Percentiles rank a stretch among this genome's conserved stretches.
These are phyloP conservation scores for Sporobolomyces pararoseus DNA, from an alignment of 768 basidiomycete species.

Conservation along the genomic window DNA sequence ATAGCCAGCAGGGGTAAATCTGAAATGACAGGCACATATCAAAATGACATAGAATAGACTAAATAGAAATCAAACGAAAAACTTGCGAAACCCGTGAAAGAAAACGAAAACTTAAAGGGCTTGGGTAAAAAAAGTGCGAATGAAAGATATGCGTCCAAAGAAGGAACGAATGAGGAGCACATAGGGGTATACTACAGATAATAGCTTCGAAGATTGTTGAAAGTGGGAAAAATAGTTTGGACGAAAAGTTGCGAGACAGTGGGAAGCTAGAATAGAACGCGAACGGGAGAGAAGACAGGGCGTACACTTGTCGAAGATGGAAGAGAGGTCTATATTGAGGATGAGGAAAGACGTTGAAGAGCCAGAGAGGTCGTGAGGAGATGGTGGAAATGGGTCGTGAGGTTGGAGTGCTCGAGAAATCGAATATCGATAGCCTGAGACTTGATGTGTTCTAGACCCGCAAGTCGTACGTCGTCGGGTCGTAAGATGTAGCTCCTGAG, in stretches of 20 bases:
- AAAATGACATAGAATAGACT: not conserved
- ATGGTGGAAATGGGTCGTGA: too few relatives aligned
- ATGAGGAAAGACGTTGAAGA: too few relatives aligned
- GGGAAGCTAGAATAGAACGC: not conserved
- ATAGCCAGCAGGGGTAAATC: too few relatives aligned
- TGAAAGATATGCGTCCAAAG: not conserved
- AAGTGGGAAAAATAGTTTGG: too few relatives aligned
- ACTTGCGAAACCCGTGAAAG: not conserved
- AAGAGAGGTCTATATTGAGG: too few relatives aligned
- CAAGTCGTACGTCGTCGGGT: slow-evolving; percentile 3
- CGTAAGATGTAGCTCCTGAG: slow-evolving; percentile 5
- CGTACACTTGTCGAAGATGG: too few relatives aligned
- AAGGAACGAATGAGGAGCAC: not conserved
- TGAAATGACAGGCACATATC: too few relatives aligned
- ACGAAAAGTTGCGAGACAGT: not conserved
- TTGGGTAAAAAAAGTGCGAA: not conserved
- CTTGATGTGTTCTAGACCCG: not conserved
- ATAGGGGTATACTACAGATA: too few relatives aligned
- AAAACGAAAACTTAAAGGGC: not conserved
- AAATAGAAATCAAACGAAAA: not conserved
- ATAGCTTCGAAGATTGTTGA: too few relatives aligned
- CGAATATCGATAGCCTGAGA: too few relatives aligned
- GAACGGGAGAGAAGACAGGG: not conserved
- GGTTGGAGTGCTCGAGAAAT: too few relatives aligned
- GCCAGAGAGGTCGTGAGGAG: not conserved